These are phyloP conservation scores for Mortierella sp. DNA, from an alignment of 371 early-diverging fungal species.

Conservation along the genomic window DNA sequence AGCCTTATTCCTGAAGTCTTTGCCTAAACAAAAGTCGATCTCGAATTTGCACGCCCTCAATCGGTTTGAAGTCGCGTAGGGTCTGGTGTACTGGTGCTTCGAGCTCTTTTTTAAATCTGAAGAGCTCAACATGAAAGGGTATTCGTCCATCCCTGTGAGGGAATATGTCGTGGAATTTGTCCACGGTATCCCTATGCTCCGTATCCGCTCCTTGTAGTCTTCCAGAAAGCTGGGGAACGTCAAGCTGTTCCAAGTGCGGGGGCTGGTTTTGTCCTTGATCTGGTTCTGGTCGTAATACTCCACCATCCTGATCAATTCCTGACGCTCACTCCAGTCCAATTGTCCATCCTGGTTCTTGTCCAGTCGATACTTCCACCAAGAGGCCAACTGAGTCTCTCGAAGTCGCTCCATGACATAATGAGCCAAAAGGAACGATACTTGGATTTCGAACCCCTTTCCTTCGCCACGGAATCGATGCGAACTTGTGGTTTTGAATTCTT, in stretches of 20 bases:
- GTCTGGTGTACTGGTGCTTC: background rate
- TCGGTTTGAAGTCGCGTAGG: background rate
- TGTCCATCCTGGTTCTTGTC: slow-evolving; percentile 48
- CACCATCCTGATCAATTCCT: slow-evolving; percentile 20
- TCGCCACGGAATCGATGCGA: slow-evolving; percentile 57
- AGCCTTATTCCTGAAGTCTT: slow-evolving; percentile 16
- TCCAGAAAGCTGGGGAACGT: slow-evolving; percentile 6
- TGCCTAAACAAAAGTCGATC: slow-evolving; percentile 30
- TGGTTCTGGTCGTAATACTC: slow-evolving; percentile 8
- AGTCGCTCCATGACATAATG: slow-evolving; percentile 54
- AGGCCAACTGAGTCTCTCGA: slow-evolving; percentile 48
- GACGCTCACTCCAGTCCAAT: slow-evolving; percentile 46
- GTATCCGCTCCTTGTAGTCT: background rate
- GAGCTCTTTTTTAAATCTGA: slow-evolving; percentile 2
- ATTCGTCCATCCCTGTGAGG: slow-evolving; percentile 33
- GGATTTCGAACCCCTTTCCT: slow-evolving; percentile 32
- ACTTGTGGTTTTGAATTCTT: slow-evolving; percentile 39
- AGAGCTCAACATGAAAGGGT: slow-evolving; percentile 27
- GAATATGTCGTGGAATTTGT: slow-evolving; percentile 14
- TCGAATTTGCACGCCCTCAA: slow-evolving; percentile 18
- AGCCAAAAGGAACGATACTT: slow-evolving; percentile 41
- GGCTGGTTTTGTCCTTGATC: background rate
- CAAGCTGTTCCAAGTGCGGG: background rate
- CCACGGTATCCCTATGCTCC: slow-evolving; percentile 11
- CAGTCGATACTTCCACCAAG: slow-evolving; percentile 41